Evolutionary conservation across 441 rosid species (phyloP).

Genomic region (Syzygium malaccense): DNA sequence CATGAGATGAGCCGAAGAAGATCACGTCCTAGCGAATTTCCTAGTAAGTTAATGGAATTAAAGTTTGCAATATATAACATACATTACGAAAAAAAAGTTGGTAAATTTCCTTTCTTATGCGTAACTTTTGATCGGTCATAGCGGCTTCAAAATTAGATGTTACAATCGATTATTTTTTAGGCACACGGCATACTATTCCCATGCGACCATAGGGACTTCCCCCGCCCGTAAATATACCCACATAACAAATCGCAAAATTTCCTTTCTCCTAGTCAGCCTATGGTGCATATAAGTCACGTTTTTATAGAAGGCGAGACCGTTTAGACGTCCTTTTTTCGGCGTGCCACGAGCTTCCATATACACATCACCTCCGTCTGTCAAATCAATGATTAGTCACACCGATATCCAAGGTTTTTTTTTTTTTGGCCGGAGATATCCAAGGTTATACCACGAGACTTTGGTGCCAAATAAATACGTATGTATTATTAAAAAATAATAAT

Average conservation of each 20-base stretch:
- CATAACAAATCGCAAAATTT: neutral
- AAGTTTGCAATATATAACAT: fast-evolving
- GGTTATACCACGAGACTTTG: neutral
- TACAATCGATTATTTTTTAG: neutral
- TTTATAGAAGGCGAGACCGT: too few relatives aligned
- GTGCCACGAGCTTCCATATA: neutral
- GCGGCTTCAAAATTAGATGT: neutral
- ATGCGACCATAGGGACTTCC: neutral
- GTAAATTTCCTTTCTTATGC: neutral
- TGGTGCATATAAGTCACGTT: neutral
- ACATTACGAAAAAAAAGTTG: neutral
- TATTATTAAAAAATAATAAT: neutral
- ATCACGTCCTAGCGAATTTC: neutral
- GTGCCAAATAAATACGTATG: neutral
- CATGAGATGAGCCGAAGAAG: neutral
- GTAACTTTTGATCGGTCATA: neutral
- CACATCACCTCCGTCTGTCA: fast-evolving
- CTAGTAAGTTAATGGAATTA: neutral
- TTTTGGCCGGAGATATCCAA: too few relatives aligned
- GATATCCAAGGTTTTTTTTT: neutral
- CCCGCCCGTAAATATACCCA: neutral
- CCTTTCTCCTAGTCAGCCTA: neutral
- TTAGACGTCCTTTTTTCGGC: neutral
- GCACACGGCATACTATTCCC: neutral
- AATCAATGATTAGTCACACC: neutral